Conservation (phyloP, 2,329 filamentous ascomycete species). For the Didymella segeticola region DNA sequence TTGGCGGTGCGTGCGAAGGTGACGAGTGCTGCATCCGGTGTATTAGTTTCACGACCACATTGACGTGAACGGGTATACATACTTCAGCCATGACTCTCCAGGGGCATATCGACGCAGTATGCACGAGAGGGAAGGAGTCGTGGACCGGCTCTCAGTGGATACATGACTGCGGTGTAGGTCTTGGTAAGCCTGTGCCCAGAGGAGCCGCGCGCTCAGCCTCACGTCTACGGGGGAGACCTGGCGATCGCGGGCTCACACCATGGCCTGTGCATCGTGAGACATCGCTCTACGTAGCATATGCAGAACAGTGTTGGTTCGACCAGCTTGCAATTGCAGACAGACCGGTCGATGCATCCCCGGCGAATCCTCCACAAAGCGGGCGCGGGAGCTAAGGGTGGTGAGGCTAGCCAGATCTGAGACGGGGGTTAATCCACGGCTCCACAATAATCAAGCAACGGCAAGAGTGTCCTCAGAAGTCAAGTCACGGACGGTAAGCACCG, state of each 20-base stretch:
- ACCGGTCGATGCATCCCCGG: neutral
- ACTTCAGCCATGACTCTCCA: constrained; percentile 23
- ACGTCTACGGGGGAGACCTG: constrained; percentile 7
- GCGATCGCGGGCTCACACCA: neutral
- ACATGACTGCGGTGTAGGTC: constrained; percentile 12
- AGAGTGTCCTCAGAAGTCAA: too few relatives aligned
- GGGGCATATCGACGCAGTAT: constrained; percentile 12
- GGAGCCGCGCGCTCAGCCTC: constrained; percentile 21
- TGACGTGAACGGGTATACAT: constrained; percentile 10
- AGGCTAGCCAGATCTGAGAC: neutral
- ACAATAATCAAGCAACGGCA: too few relatives aligned
- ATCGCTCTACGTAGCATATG: neutral
- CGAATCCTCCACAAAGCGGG: constrained; percentile 6
- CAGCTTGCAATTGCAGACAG: neutral
- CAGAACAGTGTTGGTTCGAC: neutral
- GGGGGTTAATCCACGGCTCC: neutral
- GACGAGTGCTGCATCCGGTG: neutral
- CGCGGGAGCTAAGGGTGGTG: neutral
- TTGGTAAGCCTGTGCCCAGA: constrained; percentile 19
- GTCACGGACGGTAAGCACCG: too few relatives aligned
- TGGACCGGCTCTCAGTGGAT: constrained; percentile 4
- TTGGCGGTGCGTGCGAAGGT: neutral
- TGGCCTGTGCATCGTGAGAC: constrained; percentile 28
- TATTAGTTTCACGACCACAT: neutral
- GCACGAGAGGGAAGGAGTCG: neutral